Conservation (phyloP, 768 basidiomycete genomes). For the Strobilomyces dryophilus region DNA sequence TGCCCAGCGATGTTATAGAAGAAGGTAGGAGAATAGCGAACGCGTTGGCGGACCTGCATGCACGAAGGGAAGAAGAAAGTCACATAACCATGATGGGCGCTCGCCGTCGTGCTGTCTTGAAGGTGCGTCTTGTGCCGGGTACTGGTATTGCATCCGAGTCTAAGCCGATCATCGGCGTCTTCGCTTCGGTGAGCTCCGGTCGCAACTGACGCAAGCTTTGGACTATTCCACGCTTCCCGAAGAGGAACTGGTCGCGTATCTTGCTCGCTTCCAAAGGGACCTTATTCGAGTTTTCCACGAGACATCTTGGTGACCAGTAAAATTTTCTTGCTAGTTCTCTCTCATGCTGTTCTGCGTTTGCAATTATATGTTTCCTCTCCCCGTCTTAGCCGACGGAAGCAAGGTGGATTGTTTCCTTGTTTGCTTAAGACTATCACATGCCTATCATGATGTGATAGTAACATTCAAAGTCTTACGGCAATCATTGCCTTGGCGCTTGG, state of each 20-base stretch:
- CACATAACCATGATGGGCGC: slow-evolving; percentile 52
- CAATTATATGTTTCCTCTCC: slow-evolving; percentile 2
- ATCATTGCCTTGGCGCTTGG: no score
- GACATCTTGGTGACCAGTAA: slow-evolving; percentile 11
- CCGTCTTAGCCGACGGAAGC: not conserved
- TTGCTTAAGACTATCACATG: slow-evolving; percentile 17
- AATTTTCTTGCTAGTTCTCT: not conserved
- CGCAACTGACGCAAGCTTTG: slow-evolving; percentile 69
- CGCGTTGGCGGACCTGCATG: slow-evolving; percentile 54
- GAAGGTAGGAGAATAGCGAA: slow-evolving; percentile 62
- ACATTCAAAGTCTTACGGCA: slow-evolving; percentile 6
- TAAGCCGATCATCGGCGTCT: not conserved
- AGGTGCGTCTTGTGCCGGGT: slow-evolving; percentile 47
- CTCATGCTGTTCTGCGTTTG: slow-evolving; percentile 2
- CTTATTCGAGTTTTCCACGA: slow-evolving; percentile 48
- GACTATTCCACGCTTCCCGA: slow-evolving; percentile 74
- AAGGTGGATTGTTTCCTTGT: not conserved
- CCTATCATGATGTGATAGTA: slow-evolving; percentile 2
- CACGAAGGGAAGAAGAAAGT: slow-evolving; percentile 56
- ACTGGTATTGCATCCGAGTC: not conserved
- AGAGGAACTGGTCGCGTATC: slow-evolving; percentile 59
- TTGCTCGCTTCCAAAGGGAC: slow-evolving; percentile 67
- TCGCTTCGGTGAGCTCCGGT: slow-evolving; percentile 54
- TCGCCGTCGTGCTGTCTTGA: slow-evolving; percentile 64
- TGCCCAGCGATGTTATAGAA: slow-evolving; percentile 66